Base-by-base conservation (phyloP, 768 basidiomycete genomes). In the Gautieria morchelliformis region DNA sequence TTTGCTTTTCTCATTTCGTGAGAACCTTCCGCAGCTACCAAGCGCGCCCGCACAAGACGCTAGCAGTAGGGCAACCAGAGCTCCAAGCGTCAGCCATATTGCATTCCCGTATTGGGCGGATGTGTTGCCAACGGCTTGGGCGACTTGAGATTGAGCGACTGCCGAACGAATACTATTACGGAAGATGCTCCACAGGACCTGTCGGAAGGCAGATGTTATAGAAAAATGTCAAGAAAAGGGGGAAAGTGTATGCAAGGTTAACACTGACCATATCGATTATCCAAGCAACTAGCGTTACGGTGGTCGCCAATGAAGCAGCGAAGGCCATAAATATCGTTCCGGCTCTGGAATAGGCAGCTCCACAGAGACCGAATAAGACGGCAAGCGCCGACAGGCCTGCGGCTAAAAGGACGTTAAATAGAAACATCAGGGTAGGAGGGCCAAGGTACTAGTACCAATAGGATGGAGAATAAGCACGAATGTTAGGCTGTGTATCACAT, bases 251-350 rank as follows among this genome's bases (percentile, higher is more conserved):
- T 2, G 27, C 27, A 2, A 27, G 27, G 27, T 27, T 27, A 27
- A 19, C 20, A 55, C 53, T 32, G 11, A 57, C 80, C 80, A 91
- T 85, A 70, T 90, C 89, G 68, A 92, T 74, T 46, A 90, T 70
- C 71, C 82, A 91, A 3, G 75, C 83, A 61, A 91, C 70, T 53
- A 91, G 74, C 7, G 83, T 83, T 62, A 78, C 69, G 53, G 91
- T 67, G n/a, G 78, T 71, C 7, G 85, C 87, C 55, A 93, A 74
- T 17, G 80, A 77, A 53, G 83, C 74, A 56, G 80, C 62, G 54
- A 93, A 75, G 15, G 83, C 74, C 89, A 91, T 91, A 68, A 90
- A 68, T 59, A 90, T 78, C 14, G 89, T 90, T 50, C 88, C 87
- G 12, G 73, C 68, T 59, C 89, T 84, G 61, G 82, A 79, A 67